phyloP scores from a whole-genome alignment of 1,139 yeast species.

The Kluyveromyces sp. region DNA sequence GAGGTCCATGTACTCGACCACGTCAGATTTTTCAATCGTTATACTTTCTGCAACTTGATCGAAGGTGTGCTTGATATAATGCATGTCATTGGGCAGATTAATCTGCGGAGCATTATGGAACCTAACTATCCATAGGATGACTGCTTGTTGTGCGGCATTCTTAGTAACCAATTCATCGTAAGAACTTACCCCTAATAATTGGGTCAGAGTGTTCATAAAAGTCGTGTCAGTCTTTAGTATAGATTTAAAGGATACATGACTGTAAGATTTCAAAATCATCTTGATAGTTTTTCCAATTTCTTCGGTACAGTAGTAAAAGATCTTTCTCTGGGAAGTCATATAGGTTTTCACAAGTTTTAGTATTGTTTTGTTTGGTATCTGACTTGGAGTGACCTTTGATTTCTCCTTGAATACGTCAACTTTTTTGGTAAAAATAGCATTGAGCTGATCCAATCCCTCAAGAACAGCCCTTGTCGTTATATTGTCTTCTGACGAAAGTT shows the following conservation, averaged over 20 bases:
- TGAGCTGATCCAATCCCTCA: constrained; percentile 40
- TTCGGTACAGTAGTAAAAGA: constrained; percentile 43
- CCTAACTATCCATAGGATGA: constrained; percentile 58
- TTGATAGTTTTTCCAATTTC: constrained; percentile 47
- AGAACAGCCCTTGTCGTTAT: constrained; percentile 30
- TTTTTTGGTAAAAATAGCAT: constrained; percentile 46
- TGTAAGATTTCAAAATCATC: constrained; percentile 38
- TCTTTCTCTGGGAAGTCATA: constrained; percentile 40
- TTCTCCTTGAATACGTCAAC: constrained; percentile 26
- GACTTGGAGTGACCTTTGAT: constrained; percentile 12
- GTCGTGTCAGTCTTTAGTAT: constrained; percentile 48
- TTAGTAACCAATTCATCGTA: constrained; percentile 45
- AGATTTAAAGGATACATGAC: constrained; percentile 47
- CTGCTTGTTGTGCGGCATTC: constrained; percentile 50
- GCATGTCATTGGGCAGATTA: constrained; percentile 39
- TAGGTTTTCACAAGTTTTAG: constrained; percentile 35
- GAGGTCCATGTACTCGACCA: constrained; percentile 46
- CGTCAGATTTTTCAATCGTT: constrained; percentile 43
- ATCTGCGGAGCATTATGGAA: constrained; percentile 44
- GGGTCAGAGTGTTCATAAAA: constrained; percentile 49
- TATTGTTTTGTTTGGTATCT: constrained; percentile 11
- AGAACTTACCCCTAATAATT: constrained; percentile 50
- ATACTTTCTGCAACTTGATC: constrained; percentile 36
- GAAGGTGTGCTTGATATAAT: constrained; percentile 45
- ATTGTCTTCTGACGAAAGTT: constrained; percentile 23